phyloP scores from a whole-genome alignment of 1,284 basidiomycete species.

The Apiotrichum porosum region DNA sequence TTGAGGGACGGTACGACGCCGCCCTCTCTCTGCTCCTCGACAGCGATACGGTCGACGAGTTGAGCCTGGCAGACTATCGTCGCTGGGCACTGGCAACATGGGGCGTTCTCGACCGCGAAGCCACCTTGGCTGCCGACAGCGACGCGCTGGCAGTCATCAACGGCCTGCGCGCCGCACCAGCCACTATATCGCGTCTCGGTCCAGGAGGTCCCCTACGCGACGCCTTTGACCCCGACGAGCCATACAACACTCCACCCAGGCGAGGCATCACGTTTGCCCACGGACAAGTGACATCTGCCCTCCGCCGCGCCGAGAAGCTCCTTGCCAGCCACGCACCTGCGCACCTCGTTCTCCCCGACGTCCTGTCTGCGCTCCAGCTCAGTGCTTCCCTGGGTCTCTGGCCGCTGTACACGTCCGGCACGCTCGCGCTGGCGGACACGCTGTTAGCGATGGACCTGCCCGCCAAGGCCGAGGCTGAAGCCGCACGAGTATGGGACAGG shows the following conservation, averaged over 20 bases:
- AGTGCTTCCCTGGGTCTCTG: constrained; percentile 32
- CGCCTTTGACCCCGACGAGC: constrained; percentile 13
- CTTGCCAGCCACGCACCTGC: constrained; percentile 21
- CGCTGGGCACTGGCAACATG: constrained; percentile 36
- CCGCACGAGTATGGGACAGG: constrained; percentile 19
- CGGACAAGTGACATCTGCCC: constrained; percentile 19
- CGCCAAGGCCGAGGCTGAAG: constrained; percentile 24
- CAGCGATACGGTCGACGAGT: constrained; percentile 12
- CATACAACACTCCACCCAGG: not conserved
- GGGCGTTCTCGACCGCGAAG: constrained; percentile 27
- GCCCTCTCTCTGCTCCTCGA: constrained; percentile 34
- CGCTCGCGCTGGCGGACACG: constrained; percentile 30
- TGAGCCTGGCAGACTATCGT: constrained; percentile 32
- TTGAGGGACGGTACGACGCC: constrained; percentile 23
- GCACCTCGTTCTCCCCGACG: constrained; percentile 31
- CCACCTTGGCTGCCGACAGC: constrained; percentile 19
- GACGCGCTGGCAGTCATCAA: constrained; percentile 16
- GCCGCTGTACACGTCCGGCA: constrained; percentile 31
- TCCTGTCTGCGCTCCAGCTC: constrained; percentile 32
- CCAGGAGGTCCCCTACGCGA: constrained; percentile 24
- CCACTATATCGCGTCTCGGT: constrained; percentile 12
- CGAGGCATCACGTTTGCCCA: constrained; percentile 23
- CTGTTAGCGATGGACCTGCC: constrained; percentile 38
- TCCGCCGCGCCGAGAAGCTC: constrained; percentile 24
- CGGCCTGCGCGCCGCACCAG: constrained; percentile 15